A percentile compares a stretch with the other conserved stretches of the same genome.
These are phyloP conservation scores for Pestalotiopsis sp. DNA, from an alignment of 2,329 filamentous ascomycete genomes.

Conservation along the genomic window DNA sequence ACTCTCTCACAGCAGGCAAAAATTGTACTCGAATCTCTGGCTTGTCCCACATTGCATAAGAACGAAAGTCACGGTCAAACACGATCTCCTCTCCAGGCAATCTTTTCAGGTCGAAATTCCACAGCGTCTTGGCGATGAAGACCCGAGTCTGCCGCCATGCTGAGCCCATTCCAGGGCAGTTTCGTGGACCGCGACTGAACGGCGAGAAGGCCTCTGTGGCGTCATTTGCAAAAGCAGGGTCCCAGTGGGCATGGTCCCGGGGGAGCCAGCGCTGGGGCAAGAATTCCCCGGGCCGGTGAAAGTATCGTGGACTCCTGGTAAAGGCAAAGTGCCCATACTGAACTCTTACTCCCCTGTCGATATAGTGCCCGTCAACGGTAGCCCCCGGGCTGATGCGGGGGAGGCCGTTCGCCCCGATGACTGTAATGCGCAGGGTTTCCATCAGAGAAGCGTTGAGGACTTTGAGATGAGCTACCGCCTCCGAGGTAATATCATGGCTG, in stretches of 20 bases:
- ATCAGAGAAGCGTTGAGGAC: conserved; percentile 37
- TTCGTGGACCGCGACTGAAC: conserved; percentile 19
- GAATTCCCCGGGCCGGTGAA: conserved; percentile 12
- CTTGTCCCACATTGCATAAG: conserved; percentile 17
- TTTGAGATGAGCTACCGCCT: conserved; percentile 15
- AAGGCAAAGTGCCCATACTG: conserved; percentile 12
- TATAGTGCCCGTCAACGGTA: conserved; percentile 25
- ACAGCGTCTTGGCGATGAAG: conserved; percentile 21
- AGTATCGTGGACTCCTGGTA: conserved; percentile 16
- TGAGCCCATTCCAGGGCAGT: conserved; percentile 16
- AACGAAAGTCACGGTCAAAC: conserved; percentile 15
- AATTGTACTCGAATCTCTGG: conserved; percentile 13
- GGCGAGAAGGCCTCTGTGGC: conserved; percentile 15
- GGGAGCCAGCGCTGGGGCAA: conserved; percentile 21
- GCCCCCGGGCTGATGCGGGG: conserved; percentile 26
- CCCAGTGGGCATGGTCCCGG: conserved; percentile 15
- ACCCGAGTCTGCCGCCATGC: conserved; percentile 14
- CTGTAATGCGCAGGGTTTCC: conserved; percentile 24
- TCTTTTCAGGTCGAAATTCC: conserved; percentile 16
- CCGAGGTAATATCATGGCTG: neutral
- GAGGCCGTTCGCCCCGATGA: conserved; percentile 19
- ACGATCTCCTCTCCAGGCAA: conserved; percentile 11
- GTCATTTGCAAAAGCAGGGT: conserved; percentile 14
- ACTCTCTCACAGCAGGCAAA: neutral
- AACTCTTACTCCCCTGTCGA: conserved; percentile 20